phyloP scores from a whole-genome alignment of 2,329 filamentous ascomycete genomes.

The Trichoderma citrinoviride region DNA sequence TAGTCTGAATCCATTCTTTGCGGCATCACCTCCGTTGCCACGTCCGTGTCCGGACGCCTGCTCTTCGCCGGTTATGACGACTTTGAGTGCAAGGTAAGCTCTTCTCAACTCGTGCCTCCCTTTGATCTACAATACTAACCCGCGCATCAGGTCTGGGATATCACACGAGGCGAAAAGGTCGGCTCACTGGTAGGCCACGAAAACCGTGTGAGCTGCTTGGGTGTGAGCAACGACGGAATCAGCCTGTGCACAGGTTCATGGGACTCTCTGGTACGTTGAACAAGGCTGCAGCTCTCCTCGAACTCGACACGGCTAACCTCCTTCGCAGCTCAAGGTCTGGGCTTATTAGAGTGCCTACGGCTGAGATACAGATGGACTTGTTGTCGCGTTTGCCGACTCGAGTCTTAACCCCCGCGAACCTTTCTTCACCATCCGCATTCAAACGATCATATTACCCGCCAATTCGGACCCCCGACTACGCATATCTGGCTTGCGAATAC shows the following conservation, averaged over 20 bases:
- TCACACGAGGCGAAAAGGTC: constrained; percentile 93
- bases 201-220: constrained; percentile 97
- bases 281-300: background rate
- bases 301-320: constrained; percentile 16
- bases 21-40: constrained; percentile 96
- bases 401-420: constrained; percentile 28
- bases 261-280: constrained; percentile 86
- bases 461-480: constrained; percentile 32
- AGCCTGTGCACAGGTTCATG: constrained; percentile 99
- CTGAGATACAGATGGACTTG: constrained; percentile 29
- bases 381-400: constrained; percentile 33
- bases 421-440: constrained; percentile 32
- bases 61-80: constrained; percentile 98
- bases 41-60: constrained; percentile 91
- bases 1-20: constrained; percentile 96
- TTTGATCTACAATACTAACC: constrained; percentile 19
- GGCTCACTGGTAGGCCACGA: constrained; percentile 96
- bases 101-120: background rate
- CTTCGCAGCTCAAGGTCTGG: constrained; percentile 76
- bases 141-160: constrained; percentile 83
- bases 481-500: constrained; percentile 36
- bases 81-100: constrained; percentile 95
- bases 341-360: constrained; percentile 58
- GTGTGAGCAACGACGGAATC: constrained; percentile 98
- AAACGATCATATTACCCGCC: constrained; percentile 34